Evolutionary conservation across 352 stramenopile species (phyloP).

Genomic region (Globisporangium paddicum): DNA sequence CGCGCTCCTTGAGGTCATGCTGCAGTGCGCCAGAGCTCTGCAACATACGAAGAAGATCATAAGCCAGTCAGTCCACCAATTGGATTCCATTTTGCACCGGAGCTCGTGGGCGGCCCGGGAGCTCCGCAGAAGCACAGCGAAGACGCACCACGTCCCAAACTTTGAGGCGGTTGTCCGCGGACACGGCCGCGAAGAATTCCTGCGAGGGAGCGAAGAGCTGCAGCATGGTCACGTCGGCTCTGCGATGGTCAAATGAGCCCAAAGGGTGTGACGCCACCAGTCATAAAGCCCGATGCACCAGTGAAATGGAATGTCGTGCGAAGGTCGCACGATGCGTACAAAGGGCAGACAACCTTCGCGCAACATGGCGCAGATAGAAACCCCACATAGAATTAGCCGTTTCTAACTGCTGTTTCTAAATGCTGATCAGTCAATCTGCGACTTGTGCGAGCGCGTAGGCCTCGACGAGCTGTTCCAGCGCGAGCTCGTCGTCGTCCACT

Average conservation of each 20-base stretch:
- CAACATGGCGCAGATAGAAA: slow-evolving; percentile 1
- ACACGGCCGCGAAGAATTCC: slow-evolving; percentile 75
- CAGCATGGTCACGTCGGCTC: slow-evolving; percentile 27
- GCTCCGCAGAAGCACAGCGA: not conserved
- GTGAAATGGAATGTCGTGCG: slow-evolving; percentile 23
- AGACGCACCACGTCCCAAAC: slow-evolving; percentile 77
- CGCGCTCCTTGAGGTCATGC: slow-evolving; percentile 76
- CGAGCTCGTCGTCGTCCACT: slow-evolving; percentile 11
- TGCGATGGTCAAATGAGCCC: slow-evolving; percentile 14
- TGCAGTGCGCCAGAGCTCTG: slow-evolving; percentile 53
- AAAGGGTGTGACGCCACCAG: slow-evolving; percentile 10
- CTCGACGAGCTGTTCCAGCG: slow-evolving; percentile 19
- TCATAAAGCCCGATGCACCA: slow-evolving; percentile 31
- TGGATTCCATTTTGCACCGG: not conserved
- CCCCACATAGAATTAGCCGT: not conserved
- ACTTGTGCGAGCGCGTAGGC: slow-evolving; percentile 11
- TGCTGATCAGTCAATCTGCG: slow-evolving; percentile 5
- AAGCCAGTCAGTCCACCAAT: not conserved
- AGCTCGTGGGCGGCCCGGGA: not conserved
- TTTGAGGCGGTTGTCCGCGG: slow-evolving; percentile 78
- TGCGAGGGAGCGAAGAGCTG: slow-evolving; percentile 73
- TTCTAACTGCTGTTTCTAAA: not conserved
- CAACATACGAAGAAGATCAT: not conserved
- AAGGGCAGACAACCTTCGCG: slow-evolving; percentile 28
- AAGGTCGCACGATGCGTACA: no score